These are phyloP conservation scores for Orbilia quercus DNA, from an alignment of 2,329 filamentous ascomycete genomes.

Conservation along the genomic window DNA sequence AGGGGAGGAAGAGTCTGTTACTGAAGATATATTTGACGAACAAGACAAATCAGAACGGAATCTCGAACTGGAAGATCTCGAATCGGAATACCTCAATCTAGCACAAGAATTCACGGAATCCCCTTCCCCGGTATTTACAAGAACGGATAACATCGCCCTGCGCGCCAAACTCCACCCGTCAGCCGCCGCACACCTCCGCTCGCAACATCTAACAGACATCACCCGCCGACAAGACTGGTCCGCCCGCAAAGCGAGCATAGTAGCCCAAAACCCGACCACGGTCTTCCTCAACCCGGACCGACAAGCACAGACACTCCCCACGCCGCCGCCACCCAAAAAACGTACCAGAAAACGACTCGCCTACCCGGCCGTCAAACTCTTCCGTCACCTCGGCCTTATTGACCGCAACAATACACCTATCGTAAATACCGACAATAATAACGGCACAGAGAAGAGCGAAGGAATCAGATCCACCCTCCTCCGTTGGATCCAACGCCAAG, in stretches of 20 bases:
- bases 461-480: neutral
- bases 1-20: too few species aligned
- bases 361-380: constrained; percentile 8
- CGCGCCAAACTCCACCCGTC: constrained; percentile 25
- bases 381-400: constrained; percentile 31
- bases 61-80: neutral
- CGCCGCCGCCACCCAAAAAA: neutral
- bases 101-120: too few species aligned
- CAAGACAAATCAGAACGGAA: too few species aligned
- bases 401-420: constrained; percentile 1
- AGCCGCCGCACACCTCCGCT: constrained; percentile 7
- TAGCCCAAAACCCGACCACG: neutral
- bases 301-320: neutral
- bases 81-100: too few species aligned
- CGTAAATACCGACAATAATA: too few species aligned
- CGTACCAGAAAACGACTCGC: neutral
- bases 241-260: neutral
- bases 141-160: constrained; percentile 17
- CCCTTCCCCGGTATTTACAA: neutral
- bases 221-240: constrained; percentile 10
- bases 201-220: constrained; percentile 13
- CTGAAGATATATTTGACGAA: too few species aligned
- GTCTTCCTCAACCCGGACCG: neutral
- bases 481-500: constrained; percentile 19
- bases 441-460: neutral